Evolutionary conservation across 2,329 filamentous ascomycete genomes (phyloP).

Genomic region (Diaporthe vexans): DNA sequence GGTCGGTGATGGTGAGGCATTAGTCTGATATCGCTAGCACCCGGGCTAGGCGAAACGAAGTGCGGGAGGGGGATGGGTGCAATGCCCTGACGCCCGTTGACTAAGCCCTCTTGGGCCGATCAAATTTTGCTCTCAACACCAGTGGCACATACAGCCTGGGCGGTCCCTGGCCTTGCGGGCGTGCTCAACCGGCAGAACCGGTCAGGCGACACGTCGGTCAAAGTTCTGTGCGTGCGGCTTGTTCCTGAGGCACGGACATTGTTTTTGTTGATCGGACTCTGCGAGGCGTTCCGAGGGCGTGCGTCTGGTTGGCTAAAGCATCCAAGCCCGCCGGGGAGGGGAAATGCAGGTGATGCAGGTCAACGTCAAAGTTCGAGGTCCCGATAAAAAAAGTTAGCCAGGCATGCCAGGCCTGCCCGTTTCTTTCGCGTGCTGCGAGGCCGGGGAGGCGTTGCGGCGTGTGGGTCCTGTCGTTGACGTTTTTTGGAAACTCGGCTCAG

Average conservation of each 20-base stretch:
- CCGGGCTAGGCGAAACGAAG: slow-evolving; percentile 20
- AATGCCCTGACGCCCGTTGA: slow-evolving; percentile 17
- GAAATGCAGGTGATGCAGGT: not conserved
- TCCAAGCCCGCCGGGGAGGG: not conserved
- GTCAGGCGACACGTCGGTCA: not conserved
- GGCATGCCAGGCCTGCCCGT: not conserved
- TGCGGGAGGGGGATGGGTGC: slow-evolving; percentile 14
- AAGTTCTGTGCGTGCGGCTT: slow-evolving; percentile 23
- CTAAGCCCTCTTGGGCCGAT: slow-evolving; percentile 26
- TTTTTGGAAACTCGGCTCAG: not conserved
- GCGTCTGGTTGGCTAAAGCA: slow-evolving; percentile 20
- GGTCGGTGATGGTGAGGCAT: slow-evolving; percentile 39
- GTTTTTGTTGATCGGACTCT: slow-evolving; percentile 7
- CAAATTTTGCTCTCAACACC: slow-evolving; percentile 26
- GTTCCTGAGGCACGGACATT: slow-evolving; percentile 31
- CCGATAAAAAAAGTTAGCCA: not conserved
- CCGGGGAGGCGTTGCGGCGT: not conserved
- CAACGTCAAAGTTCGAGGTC: slow-evolving; percentile 1
- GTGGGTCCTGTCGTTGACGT: not conserved
- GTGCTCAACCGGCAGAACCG: not conserved
- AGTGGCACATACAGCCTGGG: not conserved
- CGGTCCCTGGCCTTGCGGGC: not conserved
- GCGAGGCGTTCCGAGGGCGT: slow-evolving; percentile 13
- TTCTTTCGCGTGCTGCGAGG: slow-evolving; percentile 6
- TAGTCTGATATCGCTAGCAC: slow-evolving; percentile 32